These are phyloP conservation scores for Omphalea diandra DNA, from an alignment of 441 rosid genomes.

Conservation along the genomic window DNA sequence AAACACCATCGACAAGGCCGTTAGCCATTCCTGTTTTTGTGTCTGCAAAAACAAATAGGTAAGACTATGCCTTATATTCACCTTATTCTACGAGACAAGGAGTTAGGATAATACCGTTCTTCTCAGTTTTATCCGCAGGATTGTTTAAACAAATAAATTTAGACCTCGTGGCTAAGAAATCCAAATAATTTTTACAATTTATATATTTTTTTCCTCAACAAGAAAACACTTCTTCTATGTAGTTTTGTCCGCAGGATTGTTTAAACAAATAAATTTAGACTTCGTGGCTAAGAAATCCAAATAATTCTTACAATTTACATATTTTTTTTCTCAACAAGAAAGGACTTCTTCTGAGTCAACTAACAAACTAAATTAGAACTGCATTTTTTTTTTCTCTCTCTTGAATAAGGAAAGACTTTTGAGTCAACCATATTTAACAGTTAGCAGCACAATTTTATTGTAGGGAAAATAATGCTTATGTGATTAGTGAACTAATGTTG, in stretches of 20 bases:
- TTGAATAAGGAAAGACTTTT: neutral
- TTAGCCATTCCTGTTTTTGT: constrained; percentile 2
- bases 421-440: neutral
- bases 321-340: neutral
- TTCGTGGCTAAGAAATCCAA: neutral
- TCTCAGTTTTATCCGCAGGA: neutral
- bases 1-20: constrained; percentile 1
- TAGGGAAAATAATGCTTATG: no score
- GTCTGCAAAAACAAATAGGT: no score
- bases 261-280: neutral
- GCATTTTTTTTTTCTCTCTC: neutral
- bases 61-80: no score
- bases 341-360: constrained; percentile 1
- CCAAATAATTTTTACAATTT: neutral
- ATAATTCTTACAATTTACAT: neutral
- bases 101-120: no score
- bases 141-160: neutral
- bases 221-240: neutral
- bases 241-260: neutral
- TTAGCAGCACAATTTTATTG: neutral
- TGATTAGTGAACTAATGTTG: no score
- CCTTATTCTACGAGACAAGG: no score
- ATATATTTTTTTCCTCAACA: no score
- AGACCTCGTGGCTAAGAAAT: neutral
- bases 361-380: no score